These are phyloP conservation scores for Waltergamsia citrina DNA, from an alignment of 2,329 filamentous ascomycete genomes.

Conservation along the genomic window DNA sequence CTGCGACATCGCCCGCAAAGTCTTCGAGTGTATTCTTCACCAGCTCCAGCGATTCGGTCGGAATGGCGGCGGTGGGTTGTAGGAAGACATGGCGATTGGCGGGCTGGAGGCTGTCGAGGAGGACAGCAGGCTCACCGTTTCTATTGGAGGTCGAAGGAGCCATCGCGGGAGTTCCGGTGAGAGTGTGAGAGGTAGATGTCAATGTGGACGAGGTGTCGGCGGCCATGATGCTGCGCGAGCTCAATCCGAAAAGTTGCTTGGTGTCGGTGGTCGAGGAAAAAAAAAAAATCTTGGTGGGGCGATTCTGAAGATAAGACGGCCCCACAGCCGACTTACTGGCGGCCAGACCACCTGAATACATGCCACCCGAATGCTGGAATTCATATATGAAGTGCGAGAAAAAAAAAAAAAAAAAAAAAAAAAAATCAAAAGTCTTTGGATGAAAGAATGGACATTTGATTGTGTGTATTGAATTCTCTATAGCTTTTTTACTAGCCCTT, in stretches of 20 bases:
- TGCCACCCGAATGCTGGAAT: too few species aligned
- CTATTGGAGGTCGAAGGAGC: constrained; percentile 21
- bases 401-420: too few species aligned
- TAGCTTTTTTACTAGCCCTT: too few species aligned
- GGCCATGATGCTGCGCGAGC: constrained; percentile 2
- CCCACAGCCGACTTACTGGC: constrained; percentile 2
- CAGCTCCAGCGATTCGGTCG: constrained; percentile 60
- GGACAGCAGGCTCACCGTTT: constrained; percentile 30
- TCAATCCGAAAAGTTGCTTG: not conserved
- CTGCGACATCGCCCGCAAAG: constrained; percentile 63
- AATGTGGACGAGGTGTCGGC: constrained; percentile 44
- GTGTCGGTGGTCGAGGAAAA: not conserved
- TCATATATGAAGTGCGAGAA: too few species aligned
- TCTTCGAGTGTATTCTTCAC: constrained; percentile 76
- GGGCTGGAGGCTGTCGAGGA: constrained; percentile 48
- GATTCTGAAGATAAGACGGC: not conserved
- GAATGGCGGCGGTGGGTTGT: constrained; percentile 58
- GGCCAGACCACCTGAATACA: too few species aligned
- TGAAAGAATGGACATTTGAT: too few species aligned
- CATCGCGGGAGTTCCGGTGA: constrained; percentile 40
- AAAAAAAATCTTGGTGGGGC: constrained; percentile 9
- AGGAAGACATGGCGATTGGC: constrained; percentile 64
- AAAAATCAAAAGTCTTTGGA: too few species aligned
- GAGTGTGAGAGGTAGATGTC: constrained; percentile 55
- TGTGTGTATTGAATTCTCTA: too few species aligned